Conservation (phyloP, 176 grass and related monocot species). For the Elaeis guineensis region DNA sequence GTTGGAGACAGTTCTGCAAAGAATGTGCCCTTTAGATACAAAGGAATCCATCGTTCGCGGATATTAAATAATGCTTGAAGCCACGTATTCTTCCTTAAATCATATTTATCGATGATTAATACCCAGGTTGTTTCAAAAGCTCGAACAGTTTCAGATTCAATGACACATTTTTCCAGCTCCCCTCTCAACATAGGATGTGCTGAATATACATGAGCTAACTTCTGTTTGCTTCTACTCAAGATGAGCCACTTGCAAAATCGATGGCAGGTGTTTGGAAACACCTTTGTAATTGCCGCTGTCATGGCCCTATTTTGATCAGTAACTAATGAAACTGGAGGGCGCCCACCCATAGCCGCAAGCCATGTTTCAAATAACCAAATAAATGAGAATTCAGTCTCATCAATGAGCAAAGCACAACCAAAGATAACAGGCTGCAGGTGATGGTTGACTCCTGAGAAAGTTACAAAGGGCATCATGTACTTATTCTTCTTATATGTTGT, state of each 20-base stretch:
- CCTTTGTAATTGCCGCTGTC: slow-evolving; percentile 55
- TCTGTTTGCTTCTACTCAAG: slow-evolving; percentile 71
- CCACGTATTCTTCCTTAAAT: slow-evolving; percentile 80
- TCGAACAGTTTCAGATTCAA: slow-evolving; percentile 48
- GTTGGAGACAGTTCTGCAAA: slow-evolving; percentile 58
- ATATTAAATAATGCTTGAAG: slow-evolving; percentile 80
- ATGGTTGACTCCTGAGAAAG: slow-evolving; percentile 83
- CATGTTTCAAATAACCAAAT: slow-evolving; percentile 86
- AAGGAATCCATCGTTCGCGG: slow-evolving; percentile 71
- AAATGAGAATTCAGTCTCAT: slow-evolving; percentile 77
- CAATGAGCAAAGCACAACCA: slow-evolving; percentile 72
- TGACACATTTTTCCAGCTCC: slow-evolving; percentile 71
- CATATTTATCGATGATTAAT: slow-evolving; percentile 69
- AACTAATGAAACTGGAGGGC: slow-evolving; percentile 47
- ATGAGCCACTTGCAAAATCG: slow-evolving; percentile 88
- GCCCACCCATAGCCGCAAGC: slow-evolving; percentile 64
- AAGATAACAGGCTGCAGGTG: slow-evolving; percentile 77
- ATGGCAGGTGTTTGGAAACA: slow-evolving; percentile 61
- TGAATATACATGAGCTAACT: slow-evolving; percentile 58
- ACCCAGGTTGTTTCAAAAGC: slow-evolving; percentile 67
- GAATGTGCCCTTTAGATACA: slow-evolving; percentile 71
- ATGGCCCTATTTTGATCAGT: slow-evolving; percentile 83
- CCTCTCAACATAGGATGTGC: slow-evolving; percentile 48
- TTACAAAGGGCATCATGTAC: slow-evolving; percentile 80
- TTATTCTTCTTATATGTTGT: slow-evolving; percentile 88